Percentiles rank a stretch among this genome's conserved stretches.
Evolutionary conservation across 345 rosid species (phyloP).

Genomic region (Euphorbia pulcherrima): DNA sequence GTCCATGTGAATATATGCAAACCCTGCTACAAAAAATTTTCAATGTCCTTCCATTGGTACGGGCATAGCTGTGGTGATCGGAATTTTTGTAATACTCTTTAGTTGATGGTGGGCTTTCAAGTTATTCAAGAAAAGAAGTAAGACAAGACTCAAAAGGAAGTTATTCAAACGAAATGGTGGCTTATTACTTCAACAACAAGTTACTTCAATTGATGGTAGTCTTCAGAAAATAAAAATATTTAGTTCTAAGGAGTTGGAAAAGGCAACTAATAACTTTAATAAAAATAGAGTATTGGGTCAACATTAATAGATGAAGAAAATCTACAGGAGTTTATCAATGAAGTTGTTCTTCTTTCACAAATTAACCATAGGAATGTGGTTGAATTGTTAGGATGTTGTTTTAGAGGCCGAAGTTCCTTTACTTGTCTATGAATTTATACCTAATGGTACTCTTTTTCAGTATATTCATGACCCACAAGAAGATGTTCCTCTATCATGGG

Average conservation of each 20-base stretch:
- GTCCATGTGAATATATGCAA: too few relatives aligned
- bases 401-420: slow-evolving; percentile 10
- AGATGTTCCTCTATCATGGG: slow-evolving; percentile 7
- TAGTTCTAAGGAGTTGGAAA: slow-evolving; percentile 1
- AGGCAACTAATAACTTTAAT: not conserved
- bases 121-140: not conserved
- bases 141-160: slow-evolving; percentile 1
- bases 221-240: slow-evolving; percentile 1
- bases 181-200: slow-evolving; percentile 12
- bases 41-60: not conserved
- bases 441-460: slow-evolving; percentile 1
- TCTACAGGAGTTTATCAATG: not conserved
- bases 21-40: not conserved
- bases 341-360: not conserved
- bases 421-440: slow-evolving; percentile 1
- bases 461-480: not conserved
- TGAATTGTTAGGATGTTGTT: slow-evolving; percentile 5
- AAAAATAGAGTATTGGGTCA: not conserved
- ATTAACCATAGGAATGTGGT: slow-evolving; percentile 8
- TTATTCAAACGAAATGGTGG: slow-evolving; percentile 20
- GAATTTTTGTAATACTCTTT: not conserved
- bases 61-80: not conserved
- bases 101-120: slow-evolving; percentile 8
- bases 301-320: not conserved
- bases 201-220: slow-evolving; percentile 1